Percentiles rank a stretch among this genome's conserved stretches.
phyloP scores from a whole-genome alignment of 2,329 filamentous ascomycete species.

The Lasiodiplodia citricola region DNA sequence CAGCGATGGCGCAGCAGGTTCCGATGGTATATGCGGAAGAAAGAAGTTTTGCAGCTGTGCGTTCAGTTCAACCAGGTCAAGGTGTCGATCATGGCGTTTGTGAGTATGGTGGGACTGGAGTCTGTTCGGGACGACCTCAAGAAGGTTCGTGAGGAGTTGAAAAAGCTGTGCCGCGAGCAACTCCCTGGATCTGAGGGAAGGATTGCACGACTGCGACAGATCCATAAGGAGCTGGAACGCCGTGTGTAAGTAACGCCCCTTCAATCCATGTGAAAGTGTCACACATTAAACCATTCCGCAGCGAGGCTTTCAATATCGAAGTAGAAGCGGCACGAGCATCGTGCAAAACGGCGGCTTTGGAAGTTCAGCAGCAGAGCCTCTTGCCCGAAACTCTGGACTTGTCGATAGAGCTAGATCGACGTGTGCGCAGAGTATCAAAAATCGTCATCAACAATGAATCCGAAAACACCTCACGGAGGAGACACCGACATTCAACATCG shows the following conservation, averaged over 20 bases:
- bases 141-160: neutral
- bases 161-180: neutral
- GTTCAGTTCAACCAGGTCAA: slow-evolving; percentile 4
- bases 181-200: neutral
- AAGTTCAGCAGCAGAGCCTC: neutral
- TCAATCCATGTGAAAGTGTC: neutral
- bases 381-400: neutral
- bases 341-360: neutral
- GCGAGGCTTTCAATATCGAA: neutral
- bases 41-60: slow-evolving; percentile 3
- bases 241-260: neutral
- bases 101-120: neutral
- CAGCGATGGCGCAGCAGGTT: neutral
- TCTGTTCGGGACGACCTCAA: neutral
- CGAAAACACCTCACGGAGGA: neutral
- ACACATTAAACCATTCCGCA: neutral
- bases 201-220: neutral
- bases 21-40: neutral
- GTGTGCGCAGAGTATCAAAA: neutral
- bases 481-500: neutral
- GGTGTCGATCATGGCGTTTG: neutral
- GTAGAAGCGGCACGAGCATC: neutral
- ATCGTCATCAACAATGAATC: neutral
- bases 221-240: neutral
- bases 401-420: neutral